Evolutionary conservation across 2,329 filamentous ascomycete species (phyloP), one percentile per base, ranked within the genome.

Genomic region (Fusarium paranaense): DNA sequence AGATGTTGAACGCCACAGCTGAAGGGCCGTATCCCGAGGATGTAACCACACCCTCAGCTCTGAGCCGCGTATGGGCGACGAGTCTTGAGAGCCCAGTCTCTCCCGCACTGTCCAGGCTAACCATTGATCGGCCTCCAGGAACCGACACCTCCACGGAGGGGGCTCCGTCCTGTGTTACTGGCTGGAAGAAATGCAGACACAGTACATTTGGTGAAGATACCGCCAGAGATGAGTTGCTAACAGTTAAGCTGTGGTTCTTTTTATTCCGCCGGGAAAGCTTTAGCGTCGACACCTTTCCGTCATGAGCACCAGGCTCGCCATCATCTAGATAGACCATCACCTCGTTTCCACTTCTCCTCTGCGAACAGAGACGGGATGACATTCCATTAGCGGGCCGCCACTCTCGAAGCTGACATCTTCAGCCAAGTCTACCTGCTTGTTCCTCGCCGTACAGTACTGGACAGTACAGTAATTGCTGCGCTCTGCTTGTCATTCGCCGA

Each of bases 81-180:
- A 56, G 13, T 63, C 7, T 32, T 9, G 13, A 37, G 18, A 20
- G 20, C 52, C 56, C 65, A 70, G 72, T 70, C 7, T 7, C 2
- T 7, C 13, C n/a, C 27, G 58, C 72, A 75, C 72, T 70, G 72
- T 74, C 40, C 5, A 25, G 22, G n/a, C 40, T 8, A 18, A 22
- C 16, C 30, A 22, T 25, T 38, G 60, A n/a, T 16, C 11, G 20
- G 30, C 10, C 14, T 27, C 50, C 13, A n/a, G 30, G n/a, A n/a
- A 25, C 50, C n/a, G 5, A 32, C 11, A 14, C 6, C 5, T 9
- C 16, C 7, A 6, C 65, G 65, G 72, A 74, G 50, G 10, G 1
- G 8, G 20, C 22, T 60, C 65, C 65, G 61, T 11, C 5, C 6
- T 1, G 2, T 3, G 13, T 35, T 20, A 64, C 61, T 72, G 56